Evolutionary conservation across 306 rosid species (phyloP).

Genomic region (Abrus precatorius): DNA sequence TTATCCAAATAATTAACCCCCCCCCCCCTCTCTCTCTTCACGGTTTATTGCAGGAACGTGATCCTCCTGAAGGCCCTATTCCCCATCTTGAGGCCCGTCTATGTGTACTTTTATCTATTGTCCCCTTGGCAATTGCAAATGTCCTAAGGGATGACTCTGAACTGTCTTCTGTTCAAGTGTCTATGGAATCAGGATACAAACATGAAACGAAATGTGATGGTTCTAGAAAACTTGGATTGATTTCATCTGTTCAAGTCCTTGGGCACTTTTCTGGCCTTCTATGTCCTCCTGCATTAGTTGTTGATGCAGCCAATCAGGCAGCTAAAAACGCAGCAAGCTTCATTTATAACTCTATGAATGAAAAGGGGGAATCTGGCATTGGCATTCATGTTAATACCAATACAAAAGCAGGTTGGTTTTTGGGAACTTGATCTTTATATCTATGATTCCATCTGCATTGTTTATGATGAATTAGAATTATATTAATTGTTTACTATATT

Average conservation of each 20-base stretch:
- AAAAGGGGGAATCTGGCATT: constrained; percentile 56
- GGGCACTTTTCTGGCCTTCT: constrained; percentile 78
- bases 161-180: constrained; percentile 46
- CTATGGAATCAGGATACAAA: constrained; percentile 49
- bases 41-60: constrained; percentile 72
- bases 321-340: constrained; percentile 70
- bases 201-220: constrained; percentile 50
- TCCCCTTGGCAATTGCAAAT: constrained; percentile 72
- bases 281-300: constrained; percentile 74
- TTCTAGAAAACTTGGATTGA: constrained; percentile 63
- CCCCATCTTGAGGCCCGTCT: constrained; percentile 86
- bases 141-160: constrained; percentile 62
- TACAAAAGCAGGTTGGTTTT: constrained; percentile 61
- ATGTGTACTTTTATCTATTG: constrained; percentile 71
- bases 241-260: constrained; percentile 73
- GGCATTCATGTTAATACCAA: constrained; percentile 55
- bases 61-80: constrained; percentile 82
- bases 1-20: constrained; percentile 40
- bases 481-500: background rate
- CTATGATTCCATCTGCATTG: constrained; percentile 33
- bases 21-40: constrained; percentile 26
- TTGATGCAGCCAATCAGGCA: constrained; percentile 73
- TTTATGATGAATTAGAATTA: constrained; percentile 32
- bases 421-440: constrained; percentile 35
- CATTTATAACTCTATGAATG: constrained; percentile 57